Base-by-base conservation (phyloP, 176 grass and related monocot genomes). In the Chloris gayana region DNA sequence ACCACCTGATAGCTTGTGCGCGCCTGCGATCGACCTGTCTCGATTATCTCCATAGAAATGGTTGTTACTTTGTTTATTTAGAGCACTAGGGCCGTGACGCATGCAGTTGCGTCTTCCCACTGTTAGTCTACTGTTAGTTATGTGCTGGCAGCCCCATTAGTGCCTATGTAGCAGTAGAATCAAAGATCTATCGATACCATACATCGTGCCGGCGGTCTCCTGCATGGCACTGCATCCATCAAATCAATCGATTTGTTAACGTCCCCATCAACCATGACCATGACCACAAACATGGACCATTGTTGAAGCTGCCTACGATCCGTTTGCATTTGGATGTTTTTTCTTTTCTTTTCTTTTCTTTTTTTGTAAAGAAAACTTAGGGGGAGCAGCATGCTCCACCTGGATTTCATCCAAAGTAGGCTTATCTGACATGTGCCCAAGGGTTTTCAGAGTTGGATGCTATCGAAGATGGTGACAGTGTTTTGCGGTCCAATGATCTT, bases 261-360 rank as follows among this genome's bases (percentile, higher is more conserved):
- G n/a, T 57, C 65, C 30, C 27, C 31, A 15, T 35, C 60, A 24
- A 14, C 32, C 61, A 49, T 38, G 50, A 21, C 56, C 15, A 31
- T 32, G 75, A 25, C 44, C 62, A 67, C 45, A 67, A 56, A 83
- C 18, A 65, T 38, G 42, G 42, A 51, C 30, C 56, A 22, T 56
- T 6, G 24, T 13, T 57, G 61, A 21, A 34, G 29, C 72, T 27
- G 14, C 34, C 32, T 6, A 42, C 54, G 27, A 62, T 19, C 19
- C 15, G 38, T 15, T 27, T 75, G 73, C 29, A 30, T 37, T 21
- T 45, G n/a, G n/a, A n/a, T n/a, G n/a, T n/a, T n/a, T n/a, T n/a
- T n/a, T n/a, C n/a, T n/a, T n/a, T n/a, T n/a, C n/a, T n/a, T n/a
- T n/a, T n/a, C n/a, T n/a, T n/a, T n/a, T n/a, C n/a, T n/a, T n/a